Base-by-base conservation (phyloP, 805 yeast genomes). In the Zygosaccharomyces rouxii region DNA sequence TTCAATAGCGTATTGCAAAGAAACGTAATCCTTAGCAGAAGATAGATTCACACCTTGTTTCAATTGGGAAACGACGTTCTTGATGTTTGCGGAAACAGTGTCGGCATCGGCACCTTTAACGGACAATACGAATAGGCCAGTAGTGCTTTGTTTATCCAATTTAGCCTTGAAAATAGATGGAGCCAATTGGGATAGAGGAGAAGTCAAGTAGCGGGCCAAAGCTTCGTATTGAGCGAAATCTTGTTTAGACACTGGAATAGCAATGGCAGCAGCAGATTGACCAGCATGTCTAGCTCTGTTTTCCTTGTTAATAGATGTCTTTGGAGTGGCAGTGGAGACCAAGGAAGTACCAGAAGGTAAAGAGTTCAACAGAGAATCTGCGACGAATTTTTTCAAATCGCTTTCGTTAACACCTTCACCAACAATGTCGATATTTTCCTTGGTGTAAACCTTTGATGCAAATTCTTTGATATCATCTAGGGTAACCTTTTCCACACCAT, bases 111-210 rank as follows among this genome's bases (percentile, higher is more conserved):
- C 64, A 56, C 85, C 86, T 53, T 80, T 64, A 54, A 84, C 83
- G 48, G 80, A 71, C 48, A 89, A 75, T 59, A 84, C 79, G 73
- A 94, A 85, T 62, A 94, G 78, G 49, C 92, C 87, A 51, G 89
- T 87, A 65, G 84, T 89, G 57, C 81, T 74, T 78, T 85, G 89
- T 65, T 79, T 74, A 66, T 75, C 72, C 60, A 86, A 73, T 60
- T 74, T 59, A 54, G 76, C 79, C 49, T 68, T 68, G 54, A 86
- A 67, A 60, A 79, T 71, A 55, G 79, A 74, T 47, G 81, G 76
- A 38, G 83, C 66, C 44, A 68, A 63, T 51, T 79, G 75, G 50
- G 76, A 76, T 69, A 86, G 77, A 68, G 85, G 78, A 50, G 81
- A 69, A 42, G 77, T 63, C 55, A 87, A 72, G 59, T 81, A 83